Base-by-base conservation (phyloP, 192 early-diverging fungal genomes). In the Chytriomyces sp. region DNA sequence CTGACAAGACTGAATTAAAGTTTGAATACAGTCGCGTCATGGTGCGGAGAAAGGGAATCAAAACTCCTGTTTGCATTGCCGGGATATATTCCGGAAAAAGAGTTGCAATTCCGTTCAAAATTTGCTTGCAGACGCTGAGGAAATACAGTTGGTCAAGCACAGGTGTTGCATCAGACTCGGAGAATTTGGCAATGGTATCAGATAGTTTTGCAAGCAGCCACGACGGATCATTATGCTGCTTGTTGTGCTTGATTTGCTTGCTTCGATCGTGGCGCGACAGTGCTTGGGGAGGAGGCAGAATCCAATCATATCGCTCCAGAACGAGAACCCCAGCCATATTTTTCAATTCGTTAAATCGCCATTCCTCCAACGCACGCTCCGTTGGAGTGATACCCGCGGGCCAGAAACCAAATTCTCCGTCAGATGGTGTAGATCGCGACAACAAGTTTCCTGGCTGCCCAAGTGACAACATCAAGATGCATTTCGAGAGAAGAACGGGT, bases 321-420 rank as follows among this genome's bases (percentile, higher is more conserved):
- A 45, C 10, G 8, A 63, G 8, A 20, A 74, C 8, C n/a, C 60
- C 23, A 20, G 45, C 35, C 20, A 11, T 63, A 20, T 74, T 74
- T 45, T 74, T 74, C 28, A 74, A 13, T 28, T 74, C 72, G 18
- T 10, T 20, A 45, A 74, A 74, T n/a, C 72, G 16, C 72, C 72
- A 74, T 46, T 74, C 72, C 28, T 74, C 72, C 9, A 74, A 20
- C 9, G 20, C 20, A 11, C 13, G 11, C 49, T 74, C 72, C 9
- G 72, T 63, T 13, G 72, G 72, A 63, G 45, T 23, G 8, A 63
- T 28, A 63, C 45, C 43, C 7, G 23, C 8, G 16, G 72, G 72
- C 61, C 61, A 63, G 11, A 63, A 63, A n/a, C 72, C 72, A 74
- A 63, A 74, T 45, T 74, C 72, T 8, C 28, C 11, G 3, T 13